Percentiles rank a stretch among this genome's conserved stretches.
Evolutionary conservation across 2,329 filamentous ascomycete genomes (phyloP).

Genomic region (Diaporthe sp.): DNA sequence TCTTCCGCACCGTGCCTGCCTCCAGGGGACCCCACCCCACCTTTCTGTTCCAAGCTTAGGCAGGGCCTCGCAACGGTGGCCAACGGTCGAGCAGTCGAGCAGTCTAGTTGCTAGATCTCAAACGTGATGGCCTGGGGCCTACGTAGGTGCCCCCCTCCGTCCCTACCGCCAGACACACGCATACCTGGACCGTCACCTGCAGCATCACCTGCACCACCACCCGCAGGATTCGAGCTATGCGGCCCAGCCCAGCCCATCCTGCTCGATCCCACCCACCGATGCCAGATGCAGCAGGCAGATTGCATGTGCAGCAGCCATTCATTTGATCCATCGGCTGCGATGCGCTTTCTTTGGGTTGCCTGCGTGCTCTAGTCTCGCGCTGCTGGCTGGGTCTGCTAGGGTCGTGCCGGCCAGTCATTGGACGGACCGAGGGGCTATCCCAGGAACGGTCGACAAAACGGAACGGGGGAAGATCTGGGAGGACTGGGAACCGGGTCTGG

Average conservation of each 20-base stretch:
- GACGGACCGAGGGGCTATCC: not conserved
- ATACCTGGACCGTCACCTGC: not conserved
- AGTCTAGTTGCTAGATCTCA: not conserved
- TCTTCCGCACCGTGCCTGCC: not conserved
- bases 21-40: not conserved
- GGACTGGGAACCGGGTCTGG: not conserved
- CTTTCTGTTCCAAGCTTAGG: conserved; percentile 7
- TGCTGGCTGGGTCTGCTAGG: not conserved
- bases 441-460: conserved; percentile 16
- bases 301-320: conserved; percentile 15
- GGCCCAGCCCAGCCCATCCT: not conserved
- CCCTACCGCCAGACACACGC: not conserved
- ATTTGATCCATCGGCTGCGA: conserved; percentile 3
- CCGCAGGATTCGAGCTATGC: conserved; percentile 21
- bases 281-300: conserved; percentile 13
- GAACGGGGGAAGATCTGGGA: conserved; percentile 11
- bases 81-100: conserved; percentile 1
- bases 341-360: conserved; percentile 4
- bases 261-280: conserved; percentile 15
- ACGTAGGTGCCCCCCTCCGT: not conserved
- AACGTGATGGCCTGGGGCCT: not conserved
- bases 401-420: not conserved
- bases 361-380: conserved; percentile 5
- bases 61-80: not conserved
- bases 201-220: not conserved